A percentile compares a stretch with the other conserved stretches of the same genome.
Conservation (phyloP, 1,284 basidiomycete genomes). For the Ustilago lituana region DNA sequence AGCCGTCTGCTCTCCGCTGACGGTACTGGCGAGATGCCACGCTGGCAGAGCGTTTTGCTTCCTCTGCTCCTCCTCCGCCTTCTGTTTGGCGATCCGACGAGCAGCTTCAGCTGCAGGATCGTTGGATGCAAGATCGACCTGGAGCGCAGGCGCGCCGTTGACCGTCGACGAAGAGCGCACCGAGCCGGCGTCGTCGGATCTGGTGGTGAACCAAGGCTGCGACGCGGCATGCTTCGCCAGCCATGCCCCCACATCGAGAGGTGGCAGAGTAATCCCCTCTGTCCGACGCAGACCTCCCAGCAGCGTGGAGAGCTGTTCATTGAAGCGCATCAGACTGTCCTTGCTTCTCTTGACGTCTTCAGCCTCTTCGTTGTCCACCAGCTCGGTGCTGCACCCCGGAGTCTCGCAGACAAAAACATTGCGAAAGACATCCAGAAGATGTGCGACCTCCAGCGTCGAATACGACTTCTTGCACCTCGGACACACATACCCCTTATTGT, state of each 20-base stretch:
- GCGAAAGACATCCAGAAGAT: slow-evolving; percentile 76
- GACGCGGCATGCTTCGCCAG: slow-evolving; percentile 58
- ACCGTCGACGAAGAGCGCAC: slow-evolving; percentile 32
- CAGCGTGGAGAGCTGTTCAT: slow-evolving; percentile 86
- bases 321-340: slow-evolving; percentile 94
- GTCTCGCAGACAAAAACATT: slow-evolving; percentile 64
- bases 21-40: slow-evolving; percentile 94
- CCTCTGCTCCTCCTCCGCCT: slow-evolving; percentile 65
- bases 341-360: slow-evolving; percentile 83
- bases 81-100: slow-evolving; percentile 69
- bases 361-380: slow-evolving; percentile 90
- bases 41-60: slow-evolving; percentile 89
- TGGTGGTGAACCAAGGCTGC: slow-evolving; percentile 50
- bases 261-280: slow-evolving; percentile 76
- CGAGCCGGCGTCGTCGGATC: slow-evolving; percentile 20
- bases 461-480: slow-evolving; percentile 86
- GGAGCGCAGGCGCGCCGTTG: slow-evolving; percentile 42
- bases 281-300: slow-evolving; percentile 86
- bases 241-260: slow-evolving; percentile 76
- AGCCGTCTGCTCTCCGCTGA: slow-evolving; percentile 88
- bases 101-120: slow-evolving; percentile 59
- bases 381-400: slow-evolving; percentile 73
- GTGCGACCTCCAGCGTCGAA: slow-evolving; percentile 84
- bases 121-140: slow-evolving; percentile 61
- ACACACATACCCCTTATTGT: slow-evolving; percentile 95